Evolutionary conservation across 441 rosid species (phyloP).

Genomic region (Pelargonium cotyledonis): DNA sequence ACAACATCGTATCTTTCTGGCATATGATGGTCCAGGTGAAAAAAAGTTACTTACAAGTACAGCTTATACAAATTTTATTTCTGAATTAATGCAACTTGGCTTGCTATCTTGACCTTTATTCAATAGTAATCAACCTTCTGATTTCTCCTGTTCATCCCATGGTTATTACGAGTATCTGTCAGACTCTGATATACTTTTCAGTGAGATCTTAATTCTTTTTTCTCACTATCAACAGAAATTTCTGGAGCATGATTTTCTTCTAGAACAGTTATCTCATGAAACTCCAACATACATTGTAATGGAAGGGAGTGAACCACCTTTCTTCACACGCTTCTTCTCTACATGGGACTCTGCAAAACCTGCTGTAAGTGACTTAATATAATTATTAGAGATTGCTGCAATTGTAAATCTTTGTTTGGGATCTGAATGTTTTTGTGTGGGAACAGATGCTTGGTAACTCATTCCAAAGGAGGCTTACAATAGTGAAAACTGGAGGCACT

Average conservation of each 20-base stretch:
- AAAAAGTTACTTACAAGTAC: not conserved
- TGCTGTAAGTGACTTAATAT: conserved; percentile 31
- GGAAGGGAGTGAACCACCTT: conserved; percentile 92
- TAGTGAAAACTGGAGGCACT: conserved; percentile 68
- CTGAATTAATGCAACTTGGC: not conserved
- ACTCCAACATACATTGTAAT: conserved; percentile 64
- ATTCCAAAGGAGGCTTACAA: conserved; percentile 77
- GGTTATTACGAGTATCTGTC: not conserved
- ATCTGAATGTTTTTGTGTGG: conserved; percentile 19
- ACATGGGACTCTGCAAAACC: conserved; percentile 87
- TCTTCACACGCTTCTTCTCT: conserved; percentile 80
- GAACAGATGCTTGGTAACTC: conserved; percentile 93
- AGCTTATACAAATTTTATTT: not conserved
- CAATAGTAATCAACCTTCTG: not conserved
- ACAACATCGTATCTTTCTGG: not conserved
- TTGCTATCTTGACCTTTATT: not conserved
- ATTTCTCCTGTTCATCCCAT: not conserved
- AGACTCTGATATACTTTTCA: not conserved
- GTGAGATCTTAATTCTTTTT: not conserved
- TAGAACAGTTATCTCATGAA: conserved; percentile 64
- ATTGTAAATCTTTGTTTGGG: conserved; percentile 13
- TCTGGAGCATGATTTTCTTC: conserved; percentile 65
- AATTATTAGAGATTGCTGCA: conserved; percentile 8
- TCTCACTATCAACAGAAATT: conserved; percentile 51
- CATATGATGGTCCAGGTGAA: not conserved